phyloP scores from a whole-genome alignment of 345 rosid genomes.

The Microthlaspi erraticum region DNA sequence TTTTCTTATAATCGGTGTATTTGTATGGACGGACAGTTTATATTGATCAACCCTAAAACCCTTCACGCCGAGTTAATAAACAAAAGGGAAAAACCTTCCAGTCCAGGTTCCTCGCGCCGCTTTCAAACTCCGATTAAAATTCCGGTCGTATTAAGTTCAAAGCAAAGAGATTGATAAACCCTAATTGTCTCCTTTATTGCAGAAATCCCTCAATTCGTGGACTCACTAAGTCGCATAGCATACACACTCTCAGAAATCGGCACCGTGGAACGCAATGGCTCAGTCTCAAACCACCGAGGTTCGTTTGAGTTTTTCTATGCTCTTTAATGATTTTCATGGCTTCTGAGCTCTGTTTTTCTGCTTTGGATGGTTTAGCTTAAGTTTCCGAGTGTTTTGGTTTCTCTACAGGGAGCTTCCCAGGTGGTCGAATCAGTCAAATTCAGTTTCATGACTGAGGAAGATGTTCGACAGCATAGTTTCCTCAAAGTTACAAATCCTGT shows the following conservation, averaged over 20 bases:
- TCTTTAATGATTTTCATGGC: neutral
- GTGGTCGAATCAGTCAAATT: conserved; percentile 53
- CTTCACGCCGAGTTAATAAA: conserved; percentile 13
- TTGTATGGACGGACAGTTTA: neutral
- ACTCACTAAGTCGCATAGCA: neutral
- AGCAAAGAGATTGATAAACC: conserved; percentile 11
- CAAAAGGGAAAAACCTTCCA: conserved; percentile 2
- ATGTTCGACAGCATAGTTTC: conserved; percentile 59
- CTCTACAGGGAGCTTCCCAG: conserved; percentile 55
- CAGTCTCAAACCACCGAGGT: conserved; percentile 45
- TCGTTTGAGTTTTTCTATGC: neutral
- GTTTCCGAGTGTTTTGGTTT: conserved; percentile 10
- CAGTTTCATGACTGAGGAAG: conserved; percentile 59
- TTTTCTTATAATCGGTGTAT: neutral
- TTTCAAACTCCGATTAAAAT: conserved; percentile 26
- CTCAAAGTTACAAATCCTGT: conserved; percentile 50
- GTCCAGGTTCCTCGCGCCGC: conserved; percentile 28
- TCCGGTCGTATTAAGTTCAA: conserved; percentile 14
- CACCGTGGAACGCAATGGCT: conserved; percentile 35
- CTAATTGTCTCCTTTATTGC: conserved; percentile 15
- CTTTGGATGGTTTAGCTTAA: conserved; percentile 4
- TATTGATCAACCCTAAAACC: conserved; percentile 30
- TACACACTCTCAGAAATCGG: neutral
- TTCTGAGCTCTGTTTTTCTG: neutral
- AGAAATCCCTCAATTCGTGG: conserved; percentile 1